Percentiles rank a stretch among this genome's conserved stretches.
phyloP scores from a whole-genome alignment of 2,329 filamentous ascomycete species.

The Coniella lustricola region DNA sequence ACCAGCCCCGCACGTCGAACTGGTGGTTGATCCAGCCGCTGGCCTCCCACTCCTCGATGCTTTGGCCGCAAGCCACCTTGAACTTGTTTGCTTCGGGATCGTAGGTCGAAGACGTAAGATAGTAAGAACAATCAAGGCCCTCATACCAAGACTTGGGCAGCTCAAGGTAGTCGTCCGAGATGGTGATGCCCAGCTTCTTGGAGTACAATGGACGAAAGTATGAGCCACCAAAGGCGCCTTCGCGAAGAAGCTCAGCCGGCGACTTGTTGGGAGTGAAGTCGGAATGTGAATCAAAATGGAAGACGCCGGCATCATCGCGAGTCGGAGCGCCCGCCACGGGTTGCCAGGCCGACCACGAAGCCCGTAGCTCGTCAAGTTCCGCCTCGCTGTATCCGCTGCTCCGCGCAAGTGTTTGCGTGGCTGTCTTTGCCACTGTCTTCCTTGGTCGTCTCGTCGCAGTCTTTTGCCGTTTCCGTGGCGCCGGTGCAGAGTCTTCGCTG shows the following conservation, averaged over 20 bases:
- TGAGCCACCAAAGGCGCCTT: conserved; percentile 45
- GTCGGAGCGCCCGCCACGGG: conserved; percentile 31
- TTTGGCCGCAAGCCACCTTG: conserved; percentile 44
- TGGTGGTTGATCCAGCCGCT: conserved; percentile 48
- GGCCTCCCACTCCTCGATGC: conserved; percentile 48
- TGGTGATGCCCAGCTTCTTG: conserved; percentile 30
- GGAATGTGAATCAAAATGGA: conserved; percentile 38
- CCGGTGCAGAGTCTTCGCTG: neutral
- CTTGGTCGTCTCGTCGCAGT: neutral
- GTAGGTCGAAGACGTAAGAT: conserved; percentile 35
- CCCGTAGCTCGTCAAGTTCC: conserved; percentile 20
- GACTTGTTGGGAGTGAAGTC: conserved; percentile 46
- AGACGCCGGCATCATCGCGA: conserved; percentile 32
- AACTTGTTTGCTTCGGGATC: conserved; percentile 45
- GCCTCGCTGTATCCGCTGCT: neutral
- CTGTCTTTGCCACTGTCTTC: neutral
- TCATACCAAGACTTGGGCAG: conserved; percentile 36
- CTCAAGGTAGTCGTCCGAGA: conserved; percentile 40
- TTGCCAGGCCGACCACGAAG: conserved; percentile 38
- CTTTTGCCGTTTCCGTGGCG: neutral
- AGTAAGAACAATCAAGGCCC: conserved; percentile 30
- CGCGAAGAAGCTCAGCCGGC: conserved; percentile 42
- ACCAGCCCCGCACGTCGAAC: conserved; percentile 48
- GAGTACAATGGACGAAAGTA: conserved; percentile 44
- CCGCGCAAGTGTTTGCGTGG: neutral